Conservation (phyloP, 164 flowering plant species). For the Dillenia suffruticosa region DNA sequence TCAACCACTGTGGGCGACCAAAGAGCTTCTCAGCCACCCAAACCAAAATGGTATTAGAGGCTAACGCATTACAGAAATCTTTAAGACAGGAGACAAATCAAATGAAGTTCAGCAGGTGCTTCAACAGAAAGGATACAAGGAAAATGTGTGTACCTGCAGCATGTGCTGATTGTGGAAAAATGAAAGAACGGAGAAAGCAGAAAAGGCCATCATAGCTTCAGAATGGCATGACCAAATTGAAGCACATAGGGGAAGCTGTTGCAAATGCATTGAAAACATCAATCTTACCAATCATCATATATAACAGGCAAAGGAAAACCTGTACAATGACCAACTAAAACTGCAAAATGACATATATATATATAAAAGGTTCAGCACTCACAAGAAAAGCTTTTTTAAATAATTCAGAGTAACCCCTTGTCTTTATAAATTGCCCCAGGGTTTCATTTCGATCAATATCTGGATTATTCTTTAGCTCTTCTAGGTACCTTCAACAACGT, state of each 20-base stretch:
- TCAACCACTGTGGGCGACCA: slow-evolving; percentile 95
- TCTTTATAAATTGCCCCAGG: slow-evolving; percentile 67
- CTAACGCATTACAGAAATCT: too few relatives aligned
- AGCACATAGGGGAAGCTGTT: slow-evolving; percentile 77
- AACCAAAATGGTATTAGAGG: too few relatives aligned
- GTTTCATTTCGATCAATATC: slow-evolving; percentile 80
- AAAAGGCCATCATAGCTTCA: slow-evolving; percentile 66
- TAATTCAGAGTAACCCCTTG: slow-evolving; percentile 74
- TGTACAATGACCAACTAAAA: too few relatives aligned
- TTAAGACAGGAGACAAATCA: too few relatives aligned
- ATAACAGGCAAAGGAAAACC: too few relatives aligned
- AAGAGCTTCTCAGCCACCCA: slow-evolving; percentile 30
- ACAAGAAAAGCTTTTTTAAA: slow-evolving; percentile 91
- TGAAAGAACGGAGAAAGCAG: slow-evolving; percentile 86
- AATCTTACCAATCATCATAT: too few relatives aligned
- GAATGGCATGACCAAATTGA: slow-evolving; percentile 94
- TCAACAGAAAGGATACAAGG: too few relatives aligned
- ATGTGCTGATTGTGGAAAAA: slow-evolving; percentile 91
- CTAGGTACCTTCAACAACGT: too few relatives aligned
- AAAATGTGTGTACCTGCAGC: slow-evolving; percentile 13
- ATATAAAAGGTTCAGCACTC: slow-evolving; percentile 15
- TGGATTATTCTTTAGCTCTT: slow-evolving; percentile 59
- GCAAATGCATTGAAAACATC: background rate
- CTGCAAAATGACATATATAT: too few relatives aligned
- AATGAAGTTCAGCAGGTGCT: too few relatives aligned